phyloP scores from a whole-genome alignment of 2,329 filamentous ascomycete genomes.

The Pezicula rhizophila region DNA sequence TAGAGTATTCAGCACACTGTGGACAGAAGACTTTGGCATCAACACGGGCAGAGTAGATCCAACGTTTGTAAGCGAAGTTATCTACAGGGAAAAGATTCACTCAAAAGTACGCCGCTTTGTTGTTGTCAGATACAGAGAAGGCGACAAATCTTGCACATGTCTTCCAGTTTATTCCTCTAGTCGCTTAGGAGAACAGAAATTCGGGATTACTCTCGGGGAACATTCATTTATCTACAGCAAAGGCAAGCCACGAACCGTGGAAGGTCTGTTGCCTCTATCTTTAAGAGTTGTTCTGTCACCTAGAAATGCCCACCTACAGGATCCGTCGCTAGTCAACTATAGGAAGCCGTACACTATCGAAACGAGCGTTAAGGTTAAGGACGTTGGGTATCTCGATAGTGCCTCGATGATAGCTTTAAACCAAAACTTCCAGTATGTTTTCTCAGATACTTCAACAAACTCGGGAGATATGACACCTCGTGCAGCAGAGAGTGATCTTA shows the following conservation, averaged over 20 bases:
- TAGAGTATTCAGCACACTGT: slow-evolving; percentile 19
- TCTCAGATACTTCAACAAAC: too few relatives aligned
- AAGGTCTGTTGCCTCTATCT: background rate
- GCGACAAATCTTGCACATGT: slow-evolving; percentile 9
- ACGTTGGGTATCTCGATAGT: background rate
- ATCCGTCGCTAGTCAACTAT: slow-evolving; percentile 18
- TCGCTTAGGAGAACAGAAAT: background rate
- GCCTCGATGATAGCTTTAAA: background rate
- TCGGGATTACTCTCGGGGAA: background rate
- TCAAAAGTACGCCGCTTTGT: slow-evolving; percentile 19
- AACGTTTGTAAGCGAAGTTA: slow-evolving; percentile 12
- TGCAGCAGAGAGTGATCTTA: too few relatives aligned
- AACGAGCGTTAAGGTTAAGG: slow-evolving; percentile 17
- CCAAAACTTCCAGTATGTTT: background rate
- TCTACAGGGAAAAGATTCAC: slow-evolving; percentile 12
- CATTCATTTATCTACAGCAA: slow-evolving; percentile 1
- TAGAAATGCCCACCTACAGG: background rate
- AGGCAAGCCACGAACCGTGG: background rate
- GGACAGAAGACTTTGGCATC: slow-evolving; percentile 11
- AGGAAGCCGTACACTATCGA: slow-evolving; percentile 15
- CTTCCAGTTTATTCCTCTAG: slow-evolving; percentile 14
- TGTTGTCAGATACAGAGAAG: slow-evolving; percentile 12
- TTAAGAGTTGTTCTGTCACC: background rate
- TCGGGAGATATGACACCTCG: too few relatives aligned
- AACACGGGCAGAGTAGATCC: background rate